These are phyloP conservation scores for Sideroxylon spinosum DNA, from an alignment of 179 eudicot species.

Conservation along the genomic window DNA sequence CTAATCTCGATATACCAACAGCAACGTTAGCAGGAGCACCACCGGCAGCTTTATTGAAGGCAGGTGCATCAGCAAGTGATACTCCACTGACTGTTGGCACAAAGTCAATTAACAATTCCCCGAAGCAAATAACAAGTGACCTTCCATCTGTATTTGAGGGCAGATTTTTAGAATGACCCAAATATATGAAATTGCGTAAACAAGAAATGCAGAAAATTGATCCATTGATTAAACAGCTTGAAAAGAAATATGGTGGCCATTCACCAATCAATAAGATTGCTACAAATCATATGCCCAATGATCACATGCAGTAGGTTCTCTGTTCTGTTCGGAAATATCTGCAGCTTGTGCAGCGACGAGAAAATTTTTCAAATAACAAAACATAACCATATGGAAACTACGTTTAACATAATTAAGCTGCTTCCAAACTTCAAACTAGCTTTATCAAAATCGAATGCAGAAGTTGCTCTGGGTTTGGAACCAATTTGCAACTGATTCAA, in stretches of 20 bases:
- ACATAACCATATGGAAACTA: not conserved
- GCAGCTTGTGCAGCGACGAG: not conserved
- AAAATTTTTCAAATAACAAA: not conserved
- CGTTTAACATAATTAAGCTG: not conserved
- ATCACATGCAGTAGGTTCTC: not conserved
- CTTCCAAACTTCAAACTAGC: slow-evolving; percentile 2
- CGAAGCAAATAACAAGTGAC: slow-evolving; percentile 78
- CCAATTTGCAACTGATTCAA: not conserved
- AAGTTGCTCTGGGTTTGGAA: not conserved
- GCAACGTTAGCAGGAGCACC: slow-evolving; percentile 99
- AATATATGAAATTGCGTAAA: not conserved
- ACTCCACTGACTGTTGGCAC: slow-evolving; percentile 81
- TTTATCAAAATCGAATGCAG: not conserved
- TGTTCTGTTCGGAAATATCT: not conserved
- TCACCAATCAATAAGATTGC: not conserved
- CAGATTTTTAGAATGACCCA: slow-evolving; percentile 24
- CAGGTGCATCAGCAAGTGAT: slow-evolving; percentile 89
- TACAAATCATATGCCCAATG: not conserved
- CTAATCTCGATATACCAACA: slow-evolving; percentile 79
- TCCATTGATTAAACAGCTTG: not conserved
- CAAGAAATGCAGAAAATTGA: not conserved
- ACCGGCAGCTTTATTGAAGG: slow-evolving; percentile 85
- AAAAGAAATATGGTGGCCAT: not conserved
- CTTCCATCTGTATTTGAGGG: slow-evolving; percentile 35
- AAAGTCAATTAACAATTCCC: slow-evolving; percentile 95